Base-by-base conservation (phyloP, 495 filamentous ascomycete genomes). In the Hyaloscypha variabilis region DNA sequence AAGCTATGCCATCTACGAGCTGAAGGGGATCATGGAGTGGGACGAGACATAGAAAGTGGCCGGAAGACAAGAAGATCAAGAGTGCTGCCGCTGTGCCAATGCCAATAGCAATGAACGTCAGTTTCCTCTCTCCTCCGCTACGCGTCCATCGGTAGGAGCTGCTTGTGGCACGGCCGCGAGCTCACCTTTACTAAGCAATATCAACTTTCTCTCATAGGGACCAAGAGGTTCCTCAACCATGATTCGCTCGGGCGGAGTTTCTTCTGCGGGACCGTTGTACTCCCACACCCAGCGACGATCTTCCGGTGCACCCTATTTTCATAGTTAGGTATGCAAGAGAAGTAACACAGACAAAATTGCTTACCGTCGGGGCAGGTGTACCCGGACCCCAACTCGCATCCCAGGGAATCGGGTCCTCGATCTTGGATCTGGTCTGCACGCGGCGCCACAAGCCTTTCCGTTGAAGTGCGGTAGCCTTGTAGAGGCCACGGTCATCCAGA, bases 201-300 rank as follows among this genome's bases (percentile, higher is more conserved):
- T 67, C 24, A 86, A 60, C 61, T 77, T 74, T 46, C 76, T 71
- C 69, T 86, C 81, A 72, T 78, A 84, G 5, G 81, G 81, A 11
- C 82, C 82, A 42, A 84, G 64, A 13, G 68, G 74, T 67, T 85
- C 83, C 69, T 85, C 82, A 28, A 82, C 73, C 73, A 86, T 68
- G 19, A 72, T 67, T 56, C 69, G 39, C 69, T 51, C 62, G 53
- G 60, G 66, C 17, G 74, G 83, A 57, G 78, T 77, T 13, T 73
- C 62, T 13, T 69, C 65, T n/a, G 76, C 71, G 0, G 77, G 73
- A 0, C 82, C 83, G 46, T 69, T 62, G 66, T 81, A 86, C 59
- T 82, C 78, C 82, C 81, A 86, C 0, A 82, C 77, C 81, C 81
- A 83, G 13, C 81, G 74, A 28, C 64, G 25, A 4, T 76, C 70